Evolutionary conservation across 768 basidiomycete genomes (phyloP), one percentile per base, ranked within the genome.

Genomic region (Lyophyllum semitale): DNA sequence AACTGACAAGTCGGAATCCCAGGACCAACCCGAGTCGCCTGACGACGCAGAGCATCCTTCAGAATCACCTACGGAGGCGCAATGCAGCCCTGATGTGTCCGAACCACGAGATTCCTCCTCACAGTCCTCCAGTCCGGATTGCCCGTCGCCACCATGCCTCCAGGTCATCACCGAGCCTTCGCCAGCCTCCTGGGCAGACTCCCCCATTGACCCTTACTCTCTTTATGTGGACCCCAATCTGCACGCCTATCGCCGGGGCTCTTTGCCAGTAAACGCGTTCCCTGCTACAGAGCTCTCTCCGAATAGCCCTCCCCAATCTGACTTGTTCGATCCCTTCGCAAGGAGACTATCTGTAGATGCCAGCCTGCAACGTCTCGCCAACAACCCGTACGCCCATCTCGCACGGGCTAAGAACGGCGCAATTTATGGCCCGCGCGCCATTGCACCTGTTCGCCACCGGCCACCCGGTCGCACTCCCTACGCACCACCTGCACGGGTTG

Each of bases 381-480:
- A 59, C 44, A 79, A 83, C 61, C 80, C 80, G 0, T 82, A 76
- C 56, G 82, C 83, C 18, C 66, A 63, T 48, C 68, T 81, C 23
- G 82, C 80, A 41, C 72, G 81, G 38, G 79, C 83, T 3, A 80
- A 82, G 68, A 83, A 86, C 63, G 74, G 67, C 52, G 76, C 71
- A 30, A 62, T 78, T 15, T 74, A 70, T 54, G 79, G 75, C 17
- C 63, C 73, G 33, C 74, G 75, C 48, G 66, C 72, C 17, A 71
- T 74, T 42, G 63, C 69, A 20, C 66, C 71, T 20, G 67, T 65
- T 53, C 75, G 71, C 43, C 68, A 69, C 44, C 68, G 66, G 25
- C 68, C 64, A 18, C 54, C 66, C 44, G 62, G 63, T 48, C 70
- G 71, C 33, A 49, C 65, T 43, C 67, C 73, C n/a, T 69, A 72